Conservation (phyloP, 345 rosid species). For the Populus ilicifolia region DNA sequence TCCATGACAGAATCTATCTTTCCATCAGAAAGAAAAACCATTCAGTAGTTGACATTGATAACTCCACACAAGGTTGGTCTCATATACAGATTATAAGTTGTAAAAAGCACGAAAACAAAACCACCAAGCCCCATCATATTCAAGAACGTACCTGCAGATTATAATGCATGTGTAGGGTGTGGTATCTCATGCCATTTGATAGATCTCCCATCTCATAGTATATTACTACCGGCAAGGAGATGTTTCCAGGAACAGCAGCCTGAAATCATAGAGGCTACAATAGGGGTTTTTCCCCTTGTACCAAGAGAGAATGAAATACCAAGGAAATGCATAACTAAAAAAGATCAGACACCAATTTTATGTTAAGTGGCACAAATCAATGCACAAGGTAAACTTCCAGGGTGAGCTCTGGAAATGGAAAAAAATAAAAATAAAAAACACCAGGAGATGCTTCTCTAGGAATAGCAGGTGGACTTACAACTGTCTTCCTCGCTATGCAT, state of each 20-base stretch:
- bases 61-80: no score
- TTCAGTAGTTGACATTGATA: no score
- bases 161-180: constrained; percentile 75
- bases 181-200: constrained; percentile 73
- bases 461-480: constrained; percentile 17
- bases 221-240: constrained; percentile 53
- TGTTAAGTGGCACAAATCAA: constrained; percentile 8
- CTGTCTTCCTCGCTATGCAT: constrained; percentile 18
- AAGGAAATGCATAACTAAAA: neutral
- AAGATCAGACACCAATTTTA: constrained; percentile 11
- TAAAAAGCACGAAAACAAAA: no score
- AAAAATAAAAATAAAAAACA: constrained; percentile 21
- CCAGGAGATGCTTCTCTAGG: constrained; percentile 31
- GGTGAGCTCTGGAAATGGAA: constrained; percentile 74
- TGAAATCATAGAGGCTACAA: constrained; percentile 93
- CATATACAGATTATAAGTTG: no score
- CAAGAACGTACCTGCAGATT: constrained; percentile 57
- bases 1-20: no score
- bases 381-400: constrained; percentile 13
- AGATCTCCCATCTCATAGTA: constrained; percentile 81
- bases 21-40: no score
- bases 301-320: constrained; percentile 47
- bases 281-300: constrained; percentile 53
- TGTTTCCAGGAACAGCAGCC: constrained; percentile 79
- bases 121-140: neutral